Conservation (phyloP, 176 grass and related monocot species). For the Bromus sterilis region DNA sequence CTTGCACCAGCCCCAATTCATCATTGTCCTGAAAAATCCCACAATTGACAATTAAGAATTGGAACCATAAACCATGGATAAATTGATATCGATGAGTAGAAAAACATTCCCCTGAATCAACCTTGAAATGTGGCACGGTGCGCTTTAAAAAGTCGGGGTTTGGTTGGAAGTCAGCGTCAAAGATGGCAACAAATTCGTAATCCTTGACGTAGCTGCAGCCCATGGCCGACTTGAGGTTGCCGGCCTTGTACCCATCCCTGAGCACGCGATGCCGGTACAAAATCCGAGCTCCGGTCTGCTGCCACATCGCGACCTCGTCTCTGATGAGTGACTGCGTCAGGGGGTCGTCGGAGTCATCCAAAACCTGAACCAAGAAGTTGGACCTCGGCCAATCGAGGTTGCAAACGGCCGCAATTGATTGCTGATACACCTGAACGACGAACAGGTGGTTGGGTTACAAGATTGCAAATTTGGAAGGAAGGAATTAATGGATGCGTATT, state of each 20-base stretch:
- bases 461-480: constrained; percentile 2
- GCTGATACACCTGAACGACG: constrained; percentile 82
- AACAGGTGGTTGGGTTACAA: constrained; percentile 8
- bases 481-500: neutral
- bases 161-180: constrained; percentile 97
- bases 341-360: constrained; percentile 92
- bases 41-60: neutral
- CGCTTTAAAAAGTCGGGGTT: constrained; percentile 79
- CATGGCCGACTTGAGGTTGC: constrained; percentile 98
- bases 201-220: constrained; percentile 88
- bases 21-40: constrained; percentile 52
- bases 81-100: neutral
- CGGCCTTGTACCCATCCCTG: constrained; percentile 94
- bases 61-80: neutral
- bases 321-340: constrained; percentile 67
- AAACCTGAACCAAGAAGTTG: constrained; percentile 88
- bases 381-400: constrained; percentile 96
- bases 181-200: constrained; percentile 95
- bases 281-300: constrained; percentile 79
- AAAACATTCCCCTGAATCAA: constrained; percentile 7
- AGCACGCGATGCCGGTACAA: constrained; percentile 83
- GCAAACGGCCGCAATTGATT: constrained; percentile 96
- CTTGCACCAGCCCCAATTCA: constrained; percentile 91
- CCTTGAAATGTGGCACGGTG: constrained; percentile 97
- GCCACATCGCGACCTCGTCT: constrained; percentile 93